Evolutionary conservation across 2,329 filamentous ascomycete species (phyloP), one percentile per base, ranked within the genome.

Genomic region (Venturia effusa): DNA sequence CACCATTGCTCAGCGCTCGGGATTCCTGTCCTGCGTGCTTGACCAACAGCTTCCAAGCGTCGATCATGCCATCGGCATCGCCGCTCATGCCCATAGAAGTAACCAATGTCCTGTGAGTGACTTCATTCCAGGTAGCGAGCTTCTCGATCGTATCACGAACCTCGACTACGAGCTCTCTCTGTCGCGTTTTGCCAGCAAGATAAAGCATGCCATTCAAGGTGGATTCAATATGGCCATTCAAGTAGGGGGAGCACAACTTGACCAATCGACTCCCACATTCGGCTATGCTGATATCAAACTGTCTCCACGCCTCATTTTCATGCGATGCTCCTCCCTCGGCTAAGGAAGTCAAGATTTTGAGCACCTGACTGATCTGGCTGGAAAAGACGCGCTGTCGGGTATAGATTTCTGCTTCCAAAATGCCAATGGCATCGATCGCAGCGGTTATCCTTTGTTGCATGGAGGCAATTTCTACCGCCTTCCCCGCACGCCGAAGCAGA

Each of bases 11-110:
- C 30, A 74, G 67, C 37, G 67, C 66, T 19, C 59, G 57, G 55
- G 70, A 69, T 24, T 71, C 66, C 2, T 54, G 59, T 59, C 72
- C 69, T 15, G 71, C 69, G 19, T 60, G 45, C 8, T 66, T 66
- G 24, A 70, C 70, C 37, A 74, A 66, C 4, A 61, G 61, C 2
- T 66, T 64, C 74, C 74, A 75, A n/a, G 68, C 65, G n/a, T 70
- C 62, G 60, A 73, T 68, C 34, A 76, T 66, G 17, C 72, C 39
- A 0, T 68, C 64, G 24, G 62, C 66, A 39, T 74, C 66, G 27
- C 65, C 62, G 15, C 72, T 65, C 6, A 69, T 60, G 6, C 74
- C 73, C 24, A 73, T 71, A 19, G 72, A 68, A 27, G 59, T 41
- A 43, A 61, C 17, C 32, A 41, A 11, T 8, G 59, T n/a, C 19